Conservation (phyloP, 1,139 yeast genomes). For the Diutina rugosa region DNA sequence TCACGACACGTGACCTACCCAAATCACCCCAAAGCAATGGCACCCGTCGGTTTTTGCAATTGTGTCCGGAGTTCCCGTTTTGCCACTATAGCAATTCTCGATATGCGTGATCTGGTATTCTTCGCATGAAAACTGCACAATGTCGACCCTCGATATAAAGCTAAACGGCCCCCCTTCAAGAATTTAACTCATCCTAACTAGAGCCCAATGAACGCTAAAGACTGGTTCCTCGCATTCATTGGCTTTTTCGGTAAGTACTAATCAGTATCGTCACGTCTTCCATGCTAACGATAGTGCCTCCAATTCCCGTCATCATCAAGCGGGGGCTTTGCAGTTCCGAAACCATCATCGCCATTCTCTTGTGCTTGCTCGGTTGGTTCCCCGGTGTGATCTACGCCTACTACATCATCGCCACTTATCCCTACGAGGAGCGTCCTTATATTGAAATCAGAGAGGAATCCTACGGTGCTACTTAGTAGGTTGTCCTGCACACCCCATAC, state of each 20-base stretch:
- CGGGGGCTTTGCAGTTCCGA: constrained; percentile 64
- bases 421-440: constrained; percentile 23
- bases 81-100: neutral
- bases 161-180: neutral
- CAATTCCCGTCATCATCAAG: constrained; percentile 69
- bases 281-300: constrained; percentile 36
- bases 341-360: constrained; percentile 56
- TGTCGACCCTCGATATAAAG: neutral
- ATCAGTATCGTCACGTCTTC: neutral
- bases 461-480: neutral
- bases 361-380: constrained; percentile 65
- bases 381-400: constrained; percentile 68
- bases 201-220: constrained; percentile 45
- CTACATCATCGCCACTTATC: constrained; percentile 45
- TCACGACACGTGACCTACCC: neutral
- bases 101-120: neutral
- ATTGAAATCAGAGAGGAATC: neutral
- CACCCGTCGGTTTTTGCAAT: neutral
- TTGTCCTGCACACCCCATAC: neutral
- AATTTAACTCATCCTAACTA: neutral
- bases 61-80: neutral
- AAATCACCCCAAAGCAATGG: too few species aligned
- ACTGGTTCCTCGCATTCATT: constrained; percentile 66
- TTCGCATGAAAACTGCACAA: neutral
- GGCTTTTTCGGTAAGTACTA: constrained; percentile 39